phyloP scores from a whole-genome alignment of 495 filamentous ascomycete species.

The Platismatia glauca region DNA sequence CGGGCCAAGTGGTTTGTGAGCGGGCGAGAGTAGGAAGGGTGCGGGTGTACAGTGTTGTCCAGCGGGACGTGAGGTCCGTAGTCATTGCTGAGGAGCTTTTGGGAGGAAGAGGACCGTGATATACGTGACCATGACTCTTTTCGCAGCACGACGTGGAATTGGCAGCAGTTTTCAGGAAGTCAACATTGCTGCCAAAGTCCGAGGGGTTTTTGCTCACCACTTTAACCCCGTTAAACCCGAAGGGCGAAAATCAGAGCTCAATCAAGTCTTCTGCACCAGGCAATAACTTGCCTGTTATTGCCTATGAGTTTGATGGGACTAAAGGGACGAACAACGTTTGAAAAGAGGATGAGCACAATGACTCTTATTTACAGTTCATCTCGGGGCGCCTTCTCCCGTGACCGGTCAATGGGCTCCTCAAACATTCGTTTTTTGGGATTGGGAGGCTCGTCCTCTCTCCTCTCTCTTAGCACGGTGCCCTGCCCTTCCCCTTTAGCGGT shows the following conservation, averaged over 20 bases:
- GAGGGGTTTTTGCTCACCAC: too few relatives aligned
- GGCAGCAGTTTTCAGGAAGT: not conserved
- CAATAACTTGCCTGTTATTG: too few relatives aligned
- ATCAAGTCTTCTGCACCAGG: not conserved
- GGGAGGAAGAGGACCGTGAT: not conserved
- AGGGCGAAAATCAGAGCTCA: not conserved
- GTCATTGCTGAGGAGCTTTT: not conserved
- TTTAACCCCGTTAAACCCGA: not conserved
- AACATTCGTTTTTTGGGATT: slow-evolving; percentile 84
- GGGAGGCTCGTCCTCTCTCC: slow-evolving; percentile 38
- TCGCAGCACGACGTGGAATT: not conserved
- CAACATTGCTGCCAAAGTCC: slow-evolving; percentile 1
- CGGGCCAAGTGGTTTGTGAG: slow-evolving; percentile 28
- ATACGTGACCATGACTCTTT: not conserved
- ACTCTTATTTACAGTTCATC: slow-evolving; percentile 17
- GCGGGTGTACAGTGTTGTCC: slow-evolving; percentile 13
- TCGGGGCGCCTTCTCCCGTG: slow-evolving; percentile 2
- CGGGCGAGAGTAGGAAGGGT: slow-evolving; percentile 20
- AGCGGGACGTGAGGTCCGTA: not conserved
- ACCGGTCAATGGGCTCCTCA: slow-evolving; percentile 39
- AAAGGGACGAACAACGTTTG: not conserved
- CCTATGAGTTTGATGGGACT: not conserved
- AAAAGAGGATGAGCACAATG: not conserved
- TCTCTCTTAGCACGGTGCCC: slow-evolving; percentile 30
- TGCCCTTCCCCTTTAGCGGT: slow-evolving; percentile 4